phyloP scores from a whole-genome alignment of 805 yeast genomes.

The Wickerhamiella alocasiicola region DNA sequence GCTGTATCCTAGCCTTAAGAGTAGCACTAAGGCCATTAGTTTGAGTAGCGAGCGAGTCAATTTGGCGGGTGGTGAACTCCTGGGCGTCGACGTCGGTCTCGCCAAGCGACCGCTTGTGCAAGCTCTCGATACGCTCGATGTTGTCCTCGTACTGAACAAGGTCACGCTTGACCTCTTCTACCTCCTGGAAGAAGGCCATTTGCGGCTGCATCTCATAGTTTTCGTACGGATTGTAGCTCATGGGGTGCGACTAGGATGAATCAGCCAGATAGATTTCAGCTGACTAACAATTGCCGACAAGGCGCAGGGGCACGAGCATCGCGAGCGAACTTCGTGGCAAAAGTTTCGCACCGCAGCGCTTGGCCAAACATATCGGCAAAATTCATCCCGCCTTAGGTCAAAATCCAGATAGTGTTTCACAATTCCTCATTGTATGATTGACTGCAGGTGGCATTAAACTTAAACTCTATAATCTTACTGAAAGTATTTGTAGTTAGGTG shows the following conservation, averaged over 20 bases:
- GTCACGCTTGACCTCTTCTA: constrained; percentile 54
- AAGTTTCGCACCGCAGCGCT: too few relatives aligned
- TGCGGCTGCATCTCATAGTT: constrained; percentile 17
- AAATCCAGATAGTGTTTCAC: too few relatives aligned
- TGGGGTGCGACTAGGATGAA: neutral
- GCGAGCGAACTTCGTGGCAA: too few relatives aligned
- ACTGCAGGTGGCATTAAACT: too few relatives aligned
- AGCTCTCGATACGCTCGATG: constrained; percentile 53
- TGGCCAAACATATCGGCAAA: too few relatives aligned
- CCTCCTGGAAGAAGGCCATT: constrained; percentile 51
- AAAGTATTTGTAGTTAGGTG: constrained; percentile 16
- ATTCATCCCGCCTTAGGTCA: too few relatives aligned
- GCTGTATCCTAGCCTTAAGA: constrained; percentile 65
- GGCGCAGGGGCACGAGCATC: neutral
- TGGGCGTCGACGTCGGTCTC: constrained; percentile 64
- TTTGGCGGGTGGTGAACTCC: constrained; percentile 54
- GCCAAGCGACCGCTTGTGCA: constrained; percentile 58
- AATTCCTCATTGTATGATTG: too few relatives aligned
- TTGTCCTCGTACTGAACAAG: constrained; percentile 59
- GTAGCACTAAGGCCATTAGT: constrained; percentile 65
- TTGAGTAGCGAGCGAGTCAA: constrained; percentile 66
- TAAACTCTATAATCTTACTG: too few relatives aligned
- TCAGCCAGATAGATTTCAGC: neutral
- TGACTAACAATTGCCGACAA: neutral
- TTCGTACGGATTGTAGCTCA: constrained; percentile 12